Base-by-base conservation (phyloP, 2,329 filamentous ascomycete genomes). In the Neurospora sp. region DNA sequence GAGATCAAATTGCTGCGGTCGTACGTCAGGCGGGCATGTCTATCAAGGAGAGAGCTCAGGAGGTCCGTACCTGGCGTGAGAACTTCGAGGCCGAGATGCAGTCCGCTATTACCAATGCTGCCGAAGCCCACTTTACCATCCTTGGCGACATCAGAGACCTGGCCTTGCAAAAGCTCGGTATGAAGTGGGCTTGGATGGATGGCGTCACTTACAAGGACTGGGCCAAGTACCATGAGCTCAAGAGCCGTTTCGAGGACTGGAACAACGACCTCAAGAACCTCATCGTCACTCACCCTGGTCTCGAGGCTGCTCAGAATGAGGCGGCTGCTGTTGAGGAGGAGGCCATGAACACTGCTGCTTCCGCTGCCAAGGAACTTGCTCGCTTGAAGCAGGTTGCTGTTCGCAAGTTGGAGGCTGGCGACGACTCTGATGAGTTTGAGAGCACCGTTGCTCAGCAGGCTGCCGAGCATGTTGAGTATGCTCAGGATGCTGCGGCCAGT, bases 171-270 rank as follows among this genome's bases (percentile, higher is more conserved):
- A 92, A 96, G 78, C 93, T 97, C 69, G 94, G 94, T 70, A 95
- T 96, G 89, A 88, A 87, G 77, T 99, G 96, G 94, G 93, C 95
- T 12, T 97, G 92, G 90, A 96, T 93, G 82, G 93, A 98, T 70
- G 93, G 93, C 39, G 88, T 99, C 72, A 97, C 95, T 1, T 97
- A 99, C 84, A 94, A 96, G 79, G 93, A 99, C 79, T 99, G 96
- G 96, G 88, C 91, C 71, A 96, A 95, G 79, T 99, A 97, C 77
- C 93, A 98, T 79, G 88, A 92, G 71, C 84, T 99, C 70, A 96
- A 92, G 82, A 88, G 87, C 69, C 90, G 91, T 12, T 92, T 97
- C 68, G 89, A 91, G 66, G 88, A 92, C 76, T 97, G 95, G 93
- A 91, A 92, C 69, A 85, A 88, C 41, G 92, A 96, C 74, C 89